Conservation (phyloP, 192 early-diverging fungal genomes). For the Umbelopsis vinacea region DNA sequence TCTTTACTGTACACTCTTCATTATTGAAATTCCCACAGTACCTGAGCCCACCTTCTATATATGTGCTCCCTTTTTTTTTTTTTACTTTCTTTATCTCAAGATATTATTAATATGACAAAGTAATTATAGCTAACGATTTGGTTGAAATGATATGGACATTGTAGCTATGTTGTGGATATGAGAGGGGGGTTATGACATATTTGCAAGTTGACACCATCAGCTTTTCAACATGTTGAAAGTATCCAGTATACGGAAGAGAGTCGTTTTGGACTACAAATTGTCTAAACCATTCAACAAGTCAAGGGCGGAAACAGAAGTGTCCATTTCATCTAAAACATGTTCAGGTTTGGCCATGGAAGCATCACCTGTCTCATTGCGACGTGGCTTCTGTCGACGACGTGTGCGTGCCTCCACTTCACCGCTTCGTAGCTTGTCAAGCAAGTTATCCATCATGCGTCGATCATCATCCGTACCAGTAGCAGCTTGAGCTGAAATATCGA, state of each 20-base stretch:
- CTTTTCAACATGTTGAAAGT: too few relatives aligned
- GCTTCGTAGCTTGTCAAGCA: constrained; percentile 65
- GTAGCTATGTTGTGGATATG: too few relatives aligned
- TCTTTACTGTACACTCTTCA: too few relatives aligned
- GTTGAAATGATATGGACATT: too few relatives aligned
- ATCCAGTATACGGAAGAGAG: neutral
- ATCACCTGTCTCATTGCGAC: neutral
- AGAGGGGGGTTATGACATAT: too few relatives aligned
- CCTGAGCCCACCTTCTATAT: too few relatives aligned
- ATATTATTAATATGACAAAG: too few relatives aligned
- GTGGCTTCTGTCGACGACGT: constrained; percentile 17
- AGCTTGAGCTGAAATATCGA: constrained; percentile 31
- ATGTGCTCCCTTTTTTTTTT: too few relatives aligned
- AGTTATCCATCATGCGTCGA: constrained; percentile 74
- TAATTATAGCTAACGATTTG: too few relatives aligned
- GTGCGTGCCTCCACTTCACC: constrained; percentile 59
- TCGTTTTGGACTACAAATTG: neutral
- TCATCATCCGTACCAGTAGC: constrained; percentile 53
- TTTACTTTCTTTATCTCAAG: too few relatives aligned
- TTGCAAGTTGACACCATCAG: too few relatives aligned
- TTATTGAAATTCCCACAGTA: too few relatives aligned
- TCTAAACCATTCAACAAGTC: constrained; percentile 18
- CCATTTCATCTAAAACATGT: neutral
- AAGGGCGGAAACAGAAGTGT: constrained; percentile 10
- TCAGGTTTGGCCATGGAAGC: neutral